Evolutionary conservation across 768 basidiomycete species (phyloP).

Genomic region (Sutorius australiensis): DNA sequence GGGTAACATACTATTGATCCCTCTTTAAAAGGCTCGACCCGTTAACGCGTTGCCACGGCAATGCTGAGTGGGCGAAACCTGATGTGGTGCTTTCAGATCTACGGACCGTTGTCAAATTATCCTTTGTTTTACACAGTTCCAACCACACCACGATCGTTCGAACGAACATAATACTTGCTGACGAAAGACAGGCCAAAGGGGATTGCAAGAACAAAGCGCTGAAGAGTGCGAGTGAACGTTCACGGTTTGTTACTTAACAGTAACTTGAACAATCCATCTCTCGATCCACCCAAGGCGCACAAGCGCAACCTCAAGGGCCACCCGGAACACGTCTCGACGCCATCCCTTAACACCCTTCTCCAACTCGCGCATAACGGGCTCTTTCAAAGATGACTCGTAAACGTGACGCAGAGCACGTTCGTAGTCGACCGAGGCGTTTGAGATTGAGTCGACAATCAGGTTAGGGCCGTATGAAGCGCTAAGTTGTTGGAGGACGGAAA

Average conservation of each 20-base stretch:
- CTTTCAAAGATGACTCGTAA: slow-evolving; percentile 5
- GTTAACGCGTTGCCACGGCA: neutral
- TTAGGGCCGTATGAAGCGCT: slow-evolving; percentile 21
- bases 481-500: slow-evolving; percentile 37
- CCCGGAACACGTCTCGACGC: slow-evolving; percentile 45
- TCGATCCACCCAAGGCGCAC: slow-evolving; percentile 41
- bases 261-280: slow-evolving; percentile 42
- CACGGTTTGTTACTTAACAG: slow-evolving; percentile 7
- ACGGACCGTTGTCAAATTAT: neutral
- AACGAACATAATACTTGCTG: neutral
- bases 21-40: neutral
- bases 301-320: slow-evolving; percentile 52
- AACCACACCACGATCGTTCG: neutral
- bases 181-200: neutral
- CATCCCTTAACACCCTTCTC: slow-evolving; percentile 34
- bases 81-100: neutral
- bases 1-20: neutral
- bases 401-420: slow-evolving; percentile 10
- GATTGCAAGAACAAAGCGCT: neutral
- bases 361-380: slow-evolving; percentile 13
- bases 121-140: neutral
- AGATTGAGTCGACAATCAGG: slow-evolving; percentile 33
- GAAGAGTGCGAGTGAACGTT: neutral
- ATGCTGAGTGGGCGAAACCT: neutral
- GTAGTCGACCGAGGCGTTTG: slow-evolving; percentile 39